Base-by-base conservation (phyloP, 495 filamentous ascomycete species). In the Achaetomiella virescens region DNA sequence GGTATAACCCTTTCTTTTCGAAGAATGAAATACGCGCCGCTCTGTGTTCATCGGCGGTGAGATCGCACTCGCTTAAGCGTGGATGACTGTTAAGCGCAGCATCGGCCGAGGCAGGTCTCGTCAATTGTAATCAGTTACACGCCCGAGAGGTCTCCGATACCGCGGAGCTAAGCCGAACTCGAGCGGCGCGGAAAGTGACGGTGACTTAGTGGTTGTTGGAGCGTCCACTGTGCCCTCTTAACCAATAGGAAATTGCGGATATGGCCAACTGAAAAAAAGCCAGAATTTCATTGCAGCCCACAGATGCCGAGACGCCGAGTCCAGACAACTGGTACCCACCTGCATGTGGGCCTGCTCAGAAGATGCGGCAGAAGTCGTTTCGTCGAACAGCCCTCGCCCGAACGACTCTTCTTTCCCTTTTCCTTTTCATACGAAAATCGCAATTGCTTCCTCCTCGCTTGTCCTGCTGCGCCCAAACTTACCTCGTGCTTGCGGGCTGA, bases 261-360 rank as follows among this genome's bases (percentile, higher is more conserved):
- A 62, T 38, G 15, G 42, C 24, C 37, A 48, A 50, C 31, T 14
- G 48, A 7, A 48, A 54, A 61, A 61, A 40, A 40, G 51, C 40
- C 52, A 29, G 54, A 35, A 38, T 51, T 36, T 49, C 20, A 61
- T 62, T 62, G 59, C 41, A 44, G 27, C 25, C 24, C 42, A 33
- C 20, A 63, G 36, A 61, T 58, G 45, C 63, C 63, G 60, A 62
- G 27, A 55, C 57, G 36, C 63, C 53, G 57, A 62, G n/a, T n/a
- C n/a, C n/a, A 52, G 41, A 57, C 40, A 52, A 17, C 27, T 9
- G 8, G 55, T 48, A 25, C 27, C 61, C 58, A 60, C 54, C 35
- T 40, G 25, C 45, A 54, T 54, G 59, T 52, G 56, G 31, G 20
- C 48, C 21, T 20, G 1, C 17, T n/a, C 21, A 48, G 36, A 45